Percentiles rank a stretch among this genome's conserved stretches.
phyloP scores from a whole-genome alignment of 768 basidiomycete genomes.

The Strobilomyces confusus region DNA sequence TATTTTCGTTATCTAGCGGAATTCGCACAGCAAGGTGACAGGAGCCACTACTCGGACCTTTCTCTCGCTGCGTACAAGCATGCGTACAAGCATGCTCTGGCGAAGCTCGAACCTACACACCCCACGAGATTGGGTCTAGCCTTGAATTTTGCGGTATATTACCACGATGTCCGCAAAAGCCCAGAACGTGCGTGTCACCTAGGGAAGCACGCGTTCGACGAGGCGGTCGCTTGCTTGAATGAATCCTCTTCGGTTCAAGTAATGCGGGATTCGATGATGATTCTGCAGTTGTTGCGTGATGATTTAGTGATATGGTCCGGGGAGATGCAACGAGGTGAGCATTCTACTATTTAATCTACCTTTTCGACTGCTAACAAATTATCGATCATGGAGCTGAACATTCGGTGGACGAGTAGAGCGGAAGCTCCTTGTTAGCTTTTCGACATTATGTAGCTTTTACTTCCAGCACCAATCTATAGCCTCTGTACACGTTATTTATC shows the following conservation, averaged over 20 bases:
- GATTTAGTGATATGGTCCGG: conserved; percentile 84
- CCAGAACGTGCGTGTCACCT: conserved; percentile 85
- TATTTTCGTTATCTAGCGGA: conserved; percentile 91
- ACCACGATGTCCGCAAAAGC: conserved; percentile 80
- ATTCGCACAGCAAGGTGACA: conserved; percentile 68
- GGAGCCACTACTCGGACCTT: conserved; percentile 63
- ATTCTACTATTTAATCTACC: neutral
- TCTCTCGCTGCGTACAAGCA: conserved; percentile 83
- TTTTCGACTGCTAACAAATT: conserved; percentile 12
- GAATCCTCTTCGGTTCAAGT: conserved; percentile 39
- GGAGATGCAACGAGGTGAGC: conserved; percentile 53
- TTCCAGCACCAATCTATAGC: neutral
- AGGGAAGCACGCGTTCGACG: conserved; percentile 90
- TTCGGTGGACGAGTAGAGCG: conserved; percentile 13
- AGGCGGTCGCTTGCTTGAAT: conserved; percentile 69
- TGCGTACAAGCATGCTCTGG: conserved; percentile 78
- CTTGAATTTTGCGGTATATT: conserved; percentile 93
- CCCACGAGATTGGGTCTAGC: conserved; percentile 86
- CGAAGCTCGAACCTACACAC: conserved; percentile 72
- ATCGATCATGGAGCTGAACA: conserved; percentile 22
- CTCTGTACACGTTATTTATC: conserved; percentile 13
- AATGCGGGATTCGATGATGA: conserved; percentile 74
- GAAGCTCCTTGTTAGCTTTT: neutral
- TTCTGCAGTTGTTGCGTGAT: conserved; percentile 77
- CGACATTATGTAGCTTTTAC: neutral